phyloP scores from a whole-genome alignment of 2,329 filamentous ascomycete genomes.

The Pseudogymnoascus sp. region DNA sequence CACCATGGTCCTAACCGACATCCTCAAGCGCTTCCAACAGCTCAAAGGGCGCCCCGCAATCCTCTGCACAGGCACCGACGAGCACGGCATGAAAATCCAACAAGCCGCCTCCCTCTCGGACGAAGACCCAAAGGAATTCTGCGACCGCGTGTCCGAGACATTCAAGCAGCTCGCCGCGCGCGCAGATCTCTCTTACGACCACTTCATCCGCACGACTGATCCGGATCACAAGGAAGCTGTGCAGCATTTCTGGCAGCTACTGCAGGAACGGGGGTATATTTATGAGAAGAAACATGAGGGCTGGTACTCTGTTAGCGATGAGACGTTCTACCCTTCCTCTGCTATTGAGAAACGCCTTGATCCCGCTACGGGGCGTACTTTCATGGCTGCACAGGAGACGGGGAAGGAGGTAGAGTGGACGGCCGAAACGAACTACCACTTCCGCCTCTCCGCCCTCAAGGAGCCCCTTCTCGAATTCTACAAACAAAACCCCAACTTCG shows the following conservation, averaged over 20 bases:
- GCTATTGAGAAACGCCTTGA: slow-evolving; percentile 68
- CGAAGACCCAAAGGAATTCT: slow-evolving; percentile 74
- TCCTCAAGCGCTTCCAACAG: slow-evolving; percentile 84
- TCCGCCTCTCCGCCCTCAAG: slow-evolving; percentile 76
- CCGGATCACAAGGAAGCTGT: slow-evolving; percentile 75
- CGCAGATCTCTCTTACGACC: slow-evolving; percentile 67
- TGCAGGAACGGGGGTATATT: slow-evolving; percentile 69
- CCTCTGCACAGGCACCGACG: slow-evolving; percentile 87
- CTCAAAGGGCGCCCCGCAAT: slow-evolving; percentile 66
- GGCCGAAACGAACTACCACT: slow-evolving; percentile 91
- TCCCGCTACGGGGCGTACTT: slow-evolving; percentile 73
- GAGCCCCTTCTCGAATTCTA: slow-evolving; percentile 68
- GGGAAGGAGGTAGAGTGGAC: slow-evolving; percentile 93
- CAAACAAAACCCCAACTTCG: slow-evolving; percentile 66
- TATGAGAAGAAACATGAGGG: slow-evolving; percentile 84
- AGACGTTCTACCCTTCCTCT: slow-evolving; percentile 85
- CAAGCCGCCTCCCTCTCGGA: slow-evolving; percentile 68
- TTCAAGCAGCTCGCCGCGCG: slow-evolving; percentile 69
- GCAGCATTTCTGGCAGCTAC: slow-evolving; percentile 78
- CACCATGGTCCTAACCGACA: slow-evolving; percentile 83
- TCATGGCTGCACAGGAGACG: slow-evolving; percentile 78
- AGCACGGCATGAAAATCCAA: slow-evolving; percentile 97
- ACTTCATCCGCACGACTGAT: slow-evolving; percentile 92
- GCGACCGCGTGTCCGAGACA: slow-evolving; percentile 72
- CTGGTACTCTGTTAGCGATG: slow-evolving; percentile 95